phyloP scores from a whole-genome alignment of 805 yeast species.

The Hanseniaspora jakobsenii region DNA sequence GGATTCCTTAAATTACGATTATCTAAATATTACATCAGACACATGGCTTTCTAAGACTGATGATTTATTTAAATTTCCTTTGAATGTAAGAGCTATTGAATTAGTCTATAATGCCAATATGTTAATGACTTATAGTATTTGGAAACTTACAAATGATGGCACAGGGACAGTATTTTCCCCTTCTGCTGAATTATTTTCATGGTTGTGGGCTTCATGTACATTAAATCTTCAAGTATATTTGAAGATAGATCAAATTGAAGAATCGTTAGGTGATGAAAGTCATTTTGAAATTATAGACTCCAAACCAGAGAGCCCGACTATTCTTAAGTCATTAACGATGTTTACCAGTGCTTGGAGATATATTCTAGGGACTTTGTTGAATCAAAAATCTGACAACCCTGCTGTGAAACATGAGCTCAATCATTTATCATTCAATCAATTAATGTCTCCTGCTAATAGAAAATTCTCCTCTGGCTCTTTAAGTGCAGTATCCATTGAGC shows the following conservation, averaged over 20 bases:
- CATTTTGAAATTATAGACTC: background rate
- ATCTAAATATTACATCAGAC: slow-evolving; percentile 30
- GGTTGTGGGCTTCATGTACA: slow-evolving; percentile 57
- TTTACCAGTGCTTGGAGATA: slow-evolving; percentile 56
- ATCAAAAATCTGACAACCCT: slow-evolving; percentile 20
- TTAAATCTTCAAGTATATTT: slow-evolving; percentile 46
- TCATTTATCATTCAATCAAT: slow-evolving; percentile 47
- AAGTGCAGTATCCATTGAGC: slow-evolving; percentile 7
- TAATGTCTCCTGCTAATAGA: slow-evolving; percentile 57
- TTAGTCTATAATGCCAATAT: slow-evolving; percentile 36
- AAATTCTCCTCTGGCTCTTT: slow-evolving; percentile 41
- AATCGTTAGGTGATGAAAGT: slow-evolving; percentile 12
- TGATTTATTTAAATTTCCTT: slow-evolving; percentile 29
- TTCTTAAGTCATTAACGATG: slow-evolving; percentile 39
- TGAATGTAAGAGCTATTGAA: slow-evolving; percentile 31
- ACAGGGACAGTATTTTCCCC: slow-evolving; percentile 41
- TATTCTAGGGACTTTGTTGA: slow-evolving; percentile 48
- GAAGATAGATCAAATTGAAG: slow-evolving; percentile 46
- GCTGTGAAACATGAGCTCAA: slow-evolving; percentile 40
- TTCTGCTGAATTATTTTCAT: slow-evolving; percentile 43
- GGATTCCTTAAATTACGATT: slow-evolving; percentile 15
- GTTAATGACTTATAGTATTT: slow-evolving; percentile 34
- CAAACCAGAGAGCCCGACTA: slow-evolving; percentile 28
- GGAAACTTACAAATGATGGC: slow-evolving; percentile 23
- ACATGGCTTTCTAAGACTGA: slow-evolving; percentile 20